phyloP scores from a whole-genome alignment of 352 stramenopile species.

The Phytophthora idaei region DNA sequence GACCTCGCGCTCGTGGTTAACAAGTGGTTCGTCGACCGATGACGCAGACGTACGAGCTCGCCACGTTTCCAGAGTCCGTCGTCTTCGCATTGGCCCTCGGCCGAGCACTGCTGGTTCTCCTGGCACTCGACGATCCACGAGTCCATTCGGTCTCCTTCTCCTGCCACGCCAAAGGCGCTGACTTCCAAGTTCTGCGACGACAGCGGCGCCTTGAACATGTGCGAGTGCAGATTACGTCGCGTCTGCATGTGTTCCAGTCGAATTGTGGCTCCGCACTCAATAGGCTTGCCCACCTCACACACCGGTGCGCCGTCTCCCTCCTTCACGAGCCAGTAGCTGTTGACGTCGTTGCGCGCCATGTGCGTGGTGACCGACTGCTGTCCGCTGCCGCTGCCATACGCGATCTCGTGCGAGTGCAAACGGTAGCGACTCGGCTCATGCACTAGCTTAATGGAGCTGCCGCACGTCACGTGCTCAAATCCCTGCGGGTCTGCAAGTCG shows the following conservation, averaged over 20 bases:
- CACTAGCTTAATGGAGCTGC: constrained; percentile 85
- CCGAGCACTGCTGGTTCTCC: constrained; percentile 76
- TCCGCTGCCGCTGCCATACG: constrained; percentile 75
- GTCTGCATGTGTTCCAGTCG: constrained; percentile 80
- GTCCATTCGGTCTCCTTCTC: constrained; percentile 73
- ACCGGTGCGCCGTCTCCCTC: constrained; percentile 58
- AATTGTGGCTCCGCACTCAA: constrained; percentile 68
- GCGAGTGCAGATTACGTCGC: constrained; percentile 81
- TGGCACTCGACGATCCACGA: constrained; percentile 82
- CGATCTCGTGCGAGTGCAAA: constrained; percentile 85
- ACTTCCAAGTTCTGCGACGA: constrained; percentile 68
- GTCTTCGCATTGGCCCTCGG: constrained; percentile 68
- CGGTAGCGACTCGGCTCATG: constrained; percentile 77
- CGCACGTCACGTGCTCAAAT: constrained; percentile 85
- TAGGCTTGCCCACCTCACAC: constrained; percentile 57
- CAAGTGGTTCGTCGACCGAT: constrained; percentile 53
- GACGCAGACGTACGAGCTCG: constrained; percentile 73
- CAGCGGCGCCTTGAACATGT: constrained; percentile 73
- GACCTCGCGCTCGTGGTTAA: constrained; percentile 52
- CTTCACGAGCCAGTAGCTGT: constrained; percentile 90
- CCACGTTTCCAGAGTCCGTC: constrained; percentile 79
- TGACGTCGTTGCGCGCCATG: constrained; percentile 74
- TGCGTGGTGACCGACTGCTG: constrained; percentile 85
- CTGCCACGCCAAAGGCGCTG: constrained; percentile 80
- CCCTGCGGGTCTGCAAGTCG: constrained; percentile 58